Percentiles rank a stretch among this genome's conserved stretches.
phyloP scores from a whole-genome alignment of 2,329 filamentous ascomycete genomes.

The Sclerotinia minor region DNA sequence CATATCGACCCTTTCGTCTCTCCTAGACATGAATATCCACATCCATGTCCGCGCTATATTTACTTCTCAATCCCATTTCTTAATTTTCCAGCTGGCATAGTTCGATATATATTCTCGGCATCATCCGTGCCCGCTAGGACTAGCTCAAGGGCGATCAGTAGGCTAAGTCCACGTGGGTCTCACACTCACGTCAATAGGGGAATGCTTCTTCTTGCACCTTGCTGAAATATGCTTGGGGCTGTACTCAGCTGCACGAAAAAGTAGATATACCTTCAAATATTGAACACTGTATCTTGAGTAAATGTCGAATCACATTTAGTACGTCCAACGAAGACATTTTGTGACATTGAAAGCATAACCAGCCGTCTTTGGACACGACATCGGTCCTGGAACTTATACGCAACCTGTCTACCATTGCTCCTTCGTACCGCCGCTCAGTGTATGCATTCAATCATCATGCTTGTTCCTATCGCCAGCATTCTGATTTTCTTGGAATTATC shows the following conservation, averaged over 20 bases:
- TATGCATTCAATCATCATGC: not conserved
- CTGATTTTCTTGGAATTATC: not conserved
- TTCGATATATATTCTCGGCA: too few relatives aligned
- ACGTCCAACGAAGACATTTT: not conserved
- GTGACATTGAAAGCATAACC: not conserved
- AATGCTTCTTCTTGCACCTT: not conserved
- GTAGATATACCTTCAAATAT: not conserved
- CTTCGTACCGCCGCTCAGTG: too few relatives aligned
- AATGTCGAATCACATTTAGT: too few relatives aligned
- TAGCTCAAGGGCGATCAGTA: not conserved
- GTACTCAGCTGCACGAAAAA: not conserved
- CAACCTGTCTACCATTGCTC: not conserved
- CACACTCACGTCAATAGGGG: conserved; percentile 2
- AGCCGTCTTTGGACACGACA: not conserved
- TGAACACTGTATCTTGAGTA: not conserved
- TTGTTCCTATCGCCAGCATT: not conserved
- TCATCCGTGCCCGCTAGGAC: too few relatives aligned
- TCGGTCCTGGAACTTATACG: not conserved
- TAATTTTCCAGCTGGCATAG: not conserved
- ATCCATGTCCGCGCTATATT: not conserved
- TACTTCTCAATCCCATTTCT: not conserved
- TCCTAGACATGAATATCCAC: not conserved
- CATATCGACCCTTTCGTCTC: not conserved
- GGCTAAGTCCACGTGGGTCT: conserved; percentile 1
- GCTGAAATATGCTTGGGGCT: not conserved